phyloP scores from a whole-genome alignment of 306 rosid species.

The Quercus parvula region DNA sequence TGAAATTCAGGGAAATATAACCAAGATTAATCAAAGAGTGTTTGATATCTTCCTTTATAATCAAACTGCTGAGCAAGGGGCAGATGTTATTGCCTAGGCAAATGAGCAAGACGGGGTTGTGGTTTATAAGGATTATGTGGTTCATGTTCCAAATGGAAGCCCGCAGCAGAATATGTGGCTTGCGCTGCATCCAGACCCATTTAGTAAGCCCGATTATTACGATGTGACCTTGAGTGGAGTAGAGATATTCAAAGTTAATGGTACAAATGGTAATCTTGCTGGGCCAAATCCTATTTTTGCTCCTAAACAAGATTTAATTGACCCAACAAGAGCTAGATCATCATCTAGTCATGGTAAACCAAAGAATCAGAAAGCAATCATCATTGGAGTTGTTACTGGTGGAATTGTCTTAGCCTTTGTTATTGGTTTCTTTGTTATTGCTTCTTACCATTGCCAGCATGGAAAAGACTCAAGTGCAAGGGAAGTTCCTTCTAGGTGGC shows the following conservation, averaged over 20 bases:
- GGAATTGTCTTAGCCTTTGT: conserved; percentile 57
- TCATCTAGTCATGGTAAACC: conserved; percentile 35
- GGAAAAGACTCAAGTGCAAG: no score
- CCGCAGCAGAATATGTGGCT: conserved; percentile 84
- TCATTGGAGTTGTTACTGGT: conserved; percentile 62
- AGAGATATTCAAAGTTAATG: conserved; percentile 81
- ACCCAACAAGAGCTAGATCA: conserved; percentile 41
- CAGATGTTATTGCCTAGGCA: conserved; percentile 57
- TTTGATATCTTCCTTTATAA: conserved; percentile 63
- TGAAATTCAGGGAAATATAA: conserved; percentile 45
- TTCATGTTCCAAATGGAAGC: conserved; percentile 46
- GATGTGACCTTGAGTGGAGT: conserved; percentile 73
- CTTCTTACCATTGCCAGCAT: background rate
- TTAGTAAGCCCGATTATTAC: conserved; percentile 24
- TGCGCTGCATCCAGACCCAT: conserved; percentile 53
- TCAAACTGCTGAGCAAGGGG: conserved; percentile 51
- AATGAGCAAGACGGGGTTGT: conserved; percentile 29
- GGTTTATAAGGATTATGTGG: conserved; percentile 54
- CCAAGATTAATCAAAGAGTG: conserved; percentile 53
- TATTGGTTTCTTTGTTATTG: conserved; percentile 51
- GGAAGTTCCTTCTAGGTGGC: conserved; percentile 7
- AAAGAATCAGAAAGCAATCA: conserved; percentile 43
- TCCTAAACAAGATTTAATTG: conserved; percentile 44
- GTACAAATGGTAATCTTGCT: conserved; percentile 56
- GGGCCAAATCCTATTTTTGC: conserved; percentile 71